Percentiles rank a stretch among this genome's conserved stretches.
phyloP scores from a whole-genome alignment of 306 rosid genomes.

The Psophocarpus tetragonolobus region DNA sequence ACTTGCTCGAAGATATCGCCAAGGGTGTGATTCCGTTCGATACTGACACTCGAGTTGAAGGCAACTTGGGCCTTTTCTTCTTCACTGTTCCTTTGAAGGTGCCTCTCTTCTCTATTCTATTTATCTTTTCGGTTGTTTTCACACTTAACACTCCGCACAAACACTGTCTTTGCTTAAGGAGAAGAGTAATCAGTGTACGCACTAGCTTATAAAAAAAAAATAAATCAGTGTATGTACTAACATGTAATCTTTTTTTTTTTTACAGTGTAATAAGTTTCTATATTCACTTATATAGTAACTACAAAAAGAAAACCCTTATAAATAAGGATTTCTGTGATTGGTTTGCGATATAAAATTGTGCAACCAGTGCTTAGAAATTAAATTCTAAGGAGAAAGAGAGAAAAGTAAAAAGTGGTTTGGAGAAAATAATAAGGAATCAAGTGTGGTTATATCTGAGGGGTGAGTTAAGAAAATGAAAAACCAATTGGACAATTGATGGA shows the following conservation, averaged over 20 bases:
- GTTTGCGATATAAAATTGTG: not conserved
- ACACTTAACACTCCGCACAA: not conserved
- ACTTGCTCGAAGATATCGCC: constrained; percentile 73
- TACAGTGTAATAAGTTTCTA: not conserved
- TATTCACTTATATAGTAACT: not conserved
- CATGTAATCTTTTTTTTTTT: not conserved
- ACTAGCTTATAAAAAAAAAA: no score
- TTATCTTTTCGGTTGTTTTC: no score
- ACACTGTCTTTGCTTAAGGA: not conserved
- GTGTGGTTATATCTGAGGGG: not conserved
- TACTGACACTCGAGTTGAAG: constrained; percentile 57
- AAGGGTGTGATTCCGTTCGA: constrained; percentile 83
- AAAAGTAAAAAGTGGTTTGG: not conserved
- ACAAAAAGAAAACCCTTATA: no score
- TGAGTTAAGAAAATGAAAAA: not conserved
- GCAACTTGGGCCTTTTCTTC: constrained; percentile 62
- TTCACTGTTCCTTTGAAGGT: constrained; percentile 63
- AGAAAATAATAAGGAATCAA: not conserved
- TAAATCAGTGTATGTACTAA: no score
- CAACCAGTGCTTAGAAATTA: not conserved
- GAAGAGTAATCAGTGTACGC: not conserved
- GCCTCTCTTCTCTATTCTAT: not conserved
- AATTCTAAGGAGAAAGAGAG: not conserved
- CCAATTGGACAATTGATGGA: not conserved
- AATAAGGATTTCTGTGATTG: not conserved